These are phyloP conservation scores for Pecoramyces ruminantium DNA, from an alignment of 192 early-diverging fungal genomes.

Conservation along the genomic window DNA sequence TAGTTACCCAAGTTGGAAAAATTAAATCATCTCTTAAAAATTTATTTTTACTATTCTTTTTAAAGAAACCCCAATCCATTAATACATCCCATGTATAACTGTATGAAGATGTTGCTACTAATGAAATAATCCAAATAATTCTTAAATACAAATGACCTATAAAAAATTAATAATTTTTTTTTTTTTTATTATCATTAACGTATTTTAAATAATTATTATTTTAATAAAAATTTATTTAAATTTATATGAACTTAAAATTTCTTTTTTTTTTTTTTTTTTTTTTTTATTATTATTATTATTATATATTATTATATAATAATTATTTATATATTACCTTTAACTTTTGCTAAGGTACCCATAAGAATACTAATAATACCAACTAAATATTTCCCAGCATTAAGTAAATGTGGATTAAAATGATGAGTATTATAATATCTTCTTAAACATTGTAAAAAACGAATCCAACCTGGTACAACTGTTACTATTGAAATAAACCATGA, in stretches of 20 bases:
- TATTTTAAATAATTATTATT: too few species aligned
- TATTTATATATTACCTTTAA: not conserved
- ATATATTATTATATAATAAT: not conserved
- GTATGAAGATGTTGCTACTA: not conserved
- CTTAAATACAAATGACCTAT: conserved; percentile 10
- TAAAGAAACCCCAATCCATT: conserved; percentile 17
- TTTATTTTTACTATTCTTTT: conserved; percentile 8
- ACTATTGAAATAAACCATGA: not conserved
- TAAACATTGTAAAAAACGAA: not conserved
- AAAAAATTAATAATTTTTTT: too few species aligned
- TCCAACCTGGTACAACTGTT: not conserved
- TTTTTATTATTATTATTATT: conserved; percentile 3
- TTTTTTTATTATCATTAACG: too few species aligned
- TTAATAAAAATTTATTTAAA: too few species aligned
- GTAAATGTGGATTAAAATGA: not conserved
- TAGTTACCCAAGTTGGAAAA: conserved; percentile 17
- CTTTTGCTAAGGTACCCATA: not conserved
- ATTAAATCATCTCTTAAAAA: conserved; percentile 20
- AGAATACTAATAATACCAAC: not conserved
- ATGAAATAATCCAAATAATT: conserved; percentile 12
- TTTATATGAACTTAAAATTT: too few species aligned
- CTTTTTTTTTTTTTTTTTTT: too few species aligned
- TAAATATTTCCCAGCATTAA: not conserved
- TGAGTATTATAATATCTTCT: not conserved
- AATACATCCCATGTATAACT: conserved; percentile 22